Conservation (phyloP, 768 basidiomycete genomes). For the Mycena maculata region DNA sequence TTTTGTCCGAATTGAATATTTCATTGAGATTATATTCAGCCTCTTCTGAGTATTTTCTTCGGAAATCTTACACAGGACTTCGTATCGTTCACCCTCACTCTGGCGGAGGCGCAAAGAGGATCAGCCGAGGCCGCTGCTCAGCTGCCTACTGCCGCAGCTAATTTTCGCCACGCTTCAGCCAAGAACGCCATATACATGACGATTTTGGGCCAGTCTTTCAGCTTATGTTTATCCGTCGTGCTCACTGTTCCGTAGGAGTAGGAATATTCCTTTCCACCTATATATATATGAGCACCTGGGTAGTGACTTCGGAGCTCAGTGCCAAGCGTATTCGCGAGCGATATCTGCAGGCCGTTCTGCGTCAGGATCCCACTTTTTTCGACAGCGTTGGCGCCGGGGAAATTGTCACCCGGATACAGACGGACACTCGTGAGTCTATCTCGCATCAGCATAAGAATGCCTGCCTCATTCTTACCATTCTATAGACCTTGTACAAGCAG, state of each 20-base stretch:
- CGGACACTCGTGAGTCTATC: conserved; percentile 76
- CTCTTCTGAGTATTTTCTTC: conserved; percentile 86
- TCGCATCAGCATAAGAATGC: not conserved
- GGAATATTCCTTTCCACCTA: conserved; percentile 82
- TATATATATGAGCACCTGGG: conserved; percentile 77
- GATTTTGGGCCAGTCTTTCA: conserved; percentile 62
- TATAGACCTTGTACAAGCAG: conserved; percentile 87
- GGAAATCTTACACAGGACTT: conserved; percentile 83
- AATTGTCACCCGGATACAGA: conserved; percentile 91
- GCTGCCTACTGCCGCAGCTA: conserved; percentile 51
- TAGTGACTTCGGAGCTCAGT: conserved; percentile 81
- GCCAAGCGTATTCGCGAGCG: conserved; percentile 86
- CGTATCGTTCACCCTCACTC: conserved; percentile 62
- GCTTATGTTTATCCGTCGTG: not conserved
- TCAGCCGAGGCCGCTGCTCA: conserved; percentile 38
- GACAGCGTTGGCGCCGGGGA: conserved; percentile 95
- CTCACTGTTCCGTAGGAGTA: conserved; percentile 40
- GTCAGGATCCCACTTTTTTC: conserved; percentile 91
- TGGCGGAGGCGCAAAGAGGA: conserved; percentile 41
- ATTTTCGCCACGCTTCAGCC: conserved; percentile 65
- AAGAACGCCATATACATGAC: conserved; percentile 72
- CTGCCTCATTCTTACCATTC: not conserved
- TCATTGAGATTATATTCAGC: conserved; percentile 50
- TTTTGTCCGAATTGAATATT: no score
- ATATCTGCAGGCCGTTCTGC: conserved; percentile 81